phyloP scores from a whole-genome alignment of 129 eudicot species.

The Mikania micrantha region DNA sequence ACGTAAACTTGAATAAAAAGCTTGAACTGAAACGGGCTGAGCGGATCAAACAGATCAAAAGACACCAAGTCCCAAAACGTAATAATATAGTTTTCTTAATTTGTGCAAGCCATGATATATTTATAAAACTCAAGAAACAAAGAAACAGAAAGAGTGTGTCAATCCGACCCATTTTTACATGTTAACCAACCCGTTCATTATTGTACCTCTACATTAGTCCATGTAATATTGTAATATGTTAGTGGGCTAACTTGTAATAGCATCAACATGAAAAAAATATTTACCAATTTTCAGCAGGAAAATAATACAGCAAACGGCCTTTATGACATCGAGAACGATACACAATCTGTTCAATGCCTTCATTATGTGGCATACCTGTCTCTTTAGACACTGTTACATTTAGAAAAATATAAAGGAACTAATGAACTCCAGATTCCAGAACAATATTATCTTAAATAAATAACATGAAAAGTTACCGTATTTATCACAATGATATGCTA shows the following conservation, averaged over 20 bases:
- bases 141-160: background rate
- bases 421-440: background rate
- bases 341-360: slow-evolving; percentile 69
- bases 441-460: background rate
- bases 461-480: slow-evolving; percentile 41
- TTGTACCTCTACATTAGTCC: background rate
- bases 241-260: background rate
- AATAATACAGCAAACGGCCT: slow-evolving; percentile 91
- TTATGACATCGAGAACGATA: slow-evolving; percentile 86
- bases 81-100: background rate
- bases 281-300: slow-evolving; percentile 65
- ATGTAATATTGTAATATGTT: background rate
- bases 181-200: background rate
- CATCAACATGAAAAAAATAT: background rate
- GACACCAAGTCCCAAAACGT: too few relatives aligned
- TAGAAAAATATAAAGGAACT: background rate
- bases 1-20: background rate
- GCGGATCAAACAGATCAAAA: background rate
- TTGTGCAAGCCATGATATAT: background rate
- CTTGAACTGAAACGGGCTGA: background rate
- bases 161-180: background rate
- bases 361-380: slow-evolving; percentile 29
- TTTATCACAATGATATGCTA: slow-evolving; percentile 84
- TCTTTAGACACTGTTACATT: slow-evolving; percentile 46
- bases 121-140: background rate